Evolutionary conservation across 176 grass and related monocot species (phyloP).

Genomic region (Musa troglodytarum): DNA sequence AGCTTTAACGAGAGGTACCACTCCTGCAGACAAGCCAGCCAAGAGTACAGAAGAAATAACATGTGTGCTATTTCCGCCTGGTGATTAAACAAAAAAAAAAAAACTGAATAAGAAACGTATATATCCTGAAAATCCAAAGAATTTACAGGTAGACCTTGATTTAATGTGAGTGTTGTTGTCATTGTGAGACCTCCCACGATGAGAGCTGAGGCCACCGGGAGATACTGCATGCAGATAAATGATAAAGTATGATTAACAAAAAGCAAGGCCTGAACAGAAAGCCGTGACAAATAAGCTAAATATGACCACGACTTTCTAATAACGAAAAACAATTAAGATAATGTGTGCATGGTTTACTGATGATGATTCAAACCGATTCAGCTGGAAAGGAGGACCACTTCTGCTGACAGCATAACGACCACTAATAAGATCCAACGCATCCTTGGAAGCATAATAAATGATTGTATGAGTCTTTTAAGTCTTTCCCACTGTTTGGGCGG

Average conservation of each 20-base stretch:
- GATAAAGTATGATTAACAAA: neutral
- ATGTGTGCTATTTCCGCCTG: constrained; percentile 49
- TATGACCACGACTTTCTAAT: neutral
- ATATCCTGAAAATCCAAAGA: neutral
- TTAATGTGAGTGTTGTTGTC: constrained; percentile 57
- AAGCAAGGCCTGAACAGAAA: neutral
- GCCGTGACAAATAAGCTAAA: too few species aligned
- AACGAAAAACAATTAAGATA: neutral
- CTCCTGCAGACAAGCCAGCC: constrained; percentile 57
- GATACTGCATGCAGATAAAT: constrained; percentile 45
- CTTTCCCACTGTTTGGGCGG: neutral
- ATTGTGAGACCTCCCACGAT: constrained; percentile 81
- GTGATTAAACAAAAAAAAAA: constrained; percentile 1
- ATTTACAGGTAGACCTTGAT: constrained; percentile 57
- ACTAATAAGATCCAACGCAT: constrained; percentile 86
- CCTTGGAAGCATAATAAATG: constrained; percentile 35
- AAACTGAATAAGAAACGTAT: neutral
- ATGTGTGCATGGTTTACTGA: constrained; percentile 30
- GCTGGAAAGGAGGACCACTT: constrained; percentile 56
- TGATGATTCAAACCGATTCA: constrained; percentile 60
- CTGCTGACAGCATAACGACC: constrained; percentile 64
- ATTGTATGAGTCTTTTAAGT: constrained; percentile 7
- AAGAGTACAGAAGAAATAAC: constrained; percentile 52
- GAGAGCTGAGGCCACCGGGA: constrained; percentile 75
- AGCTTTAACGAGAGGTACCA: constrained; percentile 79